Base-by-base conservation (phyloP, 2,329 filamentous ascomycete species). In the Helotiales sp. region DNA sequence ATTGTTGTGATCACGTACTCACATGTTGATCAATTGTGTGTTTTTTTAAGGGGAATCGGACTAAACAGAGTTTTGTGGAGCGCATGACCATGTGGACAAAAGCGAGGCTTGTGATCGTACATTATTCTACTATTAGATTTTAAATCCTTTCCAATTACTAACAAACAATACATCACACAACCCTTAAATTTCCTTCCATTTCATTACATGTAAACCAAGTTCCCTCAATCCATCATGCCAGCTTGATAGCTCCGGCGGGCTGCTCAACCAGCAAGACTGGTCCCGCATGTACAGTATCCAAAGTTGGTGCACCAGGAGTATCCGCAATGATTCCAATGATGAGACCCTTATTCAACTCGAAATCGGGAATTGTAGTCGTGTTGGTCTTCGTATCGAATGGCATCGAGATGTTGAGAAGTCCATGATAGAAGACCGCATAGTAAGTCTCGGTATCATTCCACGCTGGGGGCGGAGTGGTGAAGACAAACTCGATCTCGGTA, bases 371-470 rank as follows among this genome's bases (percentile, higher is more conserved):
- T 0, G 71, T 75, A 2, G 79, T 77, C 6, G 65, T 71, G 63
- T 79, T 78, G 3, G 70, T 73, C 24, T 67, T 70, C 0, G 76
- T 78, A 57, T 81, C 71, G 61, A 81, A 78, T 0, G 79, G 78
- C 20, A 79, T 75, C 13, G 77, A 78, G 49, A 79, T 71, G 45
- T 80, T 79, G 22, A 70, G 37, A 28, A 80, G 28, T 2, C 76
- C 79, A 63, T 81, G 80, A 73, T 80, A 81, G 72, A 79, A 81
- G 30, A 81, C 79, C 15, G 78, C 79, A 66, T 79, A 80, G 66
- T 81, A 81, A 37, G 65, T 55, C 3, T 68, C 22, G 0, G 69
- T 73, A 49, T 77, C 75, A 13, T 63, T 49, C 20, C 75, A 77
- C 50, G 70, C 70, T 47, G 78, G 78, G 8, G 67, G 69, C 22